These are phyloP conservation scores for Phaeosphaeria sp. DNA, from an alignment of 2,329 filamentous ascomycete genomes.

Conservation along the genomic window DNA sequence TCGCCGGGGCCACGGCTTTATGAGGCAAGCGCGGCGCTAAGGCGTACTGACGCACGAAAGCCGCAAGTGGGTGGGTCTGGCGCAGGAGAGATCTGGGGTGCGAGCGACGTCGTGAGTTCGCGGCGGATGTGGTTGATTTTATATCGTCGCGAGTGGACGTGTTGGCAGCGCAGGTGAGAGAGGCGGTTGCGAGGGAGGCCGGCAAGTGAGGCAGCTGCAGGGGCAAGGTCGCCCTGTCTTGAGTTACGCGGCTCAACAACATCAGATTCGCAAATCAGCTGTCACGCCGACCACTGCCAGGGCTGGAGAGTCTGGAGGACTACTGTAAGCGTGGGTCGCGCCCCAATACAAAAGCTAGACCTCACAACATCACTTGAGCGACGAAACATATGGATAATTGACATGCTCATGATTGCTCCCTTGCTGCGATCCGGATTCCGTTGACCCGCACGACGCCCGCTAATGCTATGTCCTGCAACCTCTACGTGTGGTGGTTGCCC, in stretches of 20 bases:
- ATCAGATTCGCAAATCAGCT: background rate
- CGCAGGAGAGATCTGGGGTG: background rate
- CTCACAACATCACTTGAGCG: background rate
- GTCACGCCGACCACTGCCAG: background rate
- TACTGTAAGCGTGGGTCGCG: too few species aligned
- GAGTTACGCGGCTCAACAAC: constrained; percentile 12
- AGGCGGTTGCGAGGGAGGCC: constrained; percentile 8
- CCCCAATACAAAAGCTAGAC: too few species aligned
- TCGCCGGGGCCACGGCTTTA: constrained; percentile 39
- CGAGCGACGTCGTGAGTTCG: background rate
- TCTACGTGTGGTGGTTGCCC: constrained; percentile 2
- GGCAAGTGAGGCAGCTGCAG: constrained; percentile 24
- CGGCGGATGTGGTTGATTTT: constrained; percentile 5
- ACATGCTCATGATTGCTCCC: background rate
- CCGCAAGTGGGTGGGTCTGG: constrained; percentile 10
- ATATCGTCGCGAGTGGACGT: background rate
- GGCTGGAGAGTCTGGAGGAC: background rate
- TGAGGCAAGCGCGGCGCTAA: constrained; percentile 41
- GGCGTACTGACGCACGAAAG: constrained; percentile 17
- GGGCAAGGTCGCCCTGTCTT: constrained; percentile 16
- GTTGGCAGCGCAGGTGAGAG: constrained; percentile 7
- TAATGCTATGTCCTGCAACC: constrained; percentile 18
- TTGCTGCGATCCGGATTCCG: constrained; percentile 13
- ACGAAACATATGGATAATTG: background rate
- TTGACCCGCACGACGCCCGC: constrained; percentile 23